Conservation (phyloP, 805 yeast species). For the Ogataea nonfermentans region DNA sequence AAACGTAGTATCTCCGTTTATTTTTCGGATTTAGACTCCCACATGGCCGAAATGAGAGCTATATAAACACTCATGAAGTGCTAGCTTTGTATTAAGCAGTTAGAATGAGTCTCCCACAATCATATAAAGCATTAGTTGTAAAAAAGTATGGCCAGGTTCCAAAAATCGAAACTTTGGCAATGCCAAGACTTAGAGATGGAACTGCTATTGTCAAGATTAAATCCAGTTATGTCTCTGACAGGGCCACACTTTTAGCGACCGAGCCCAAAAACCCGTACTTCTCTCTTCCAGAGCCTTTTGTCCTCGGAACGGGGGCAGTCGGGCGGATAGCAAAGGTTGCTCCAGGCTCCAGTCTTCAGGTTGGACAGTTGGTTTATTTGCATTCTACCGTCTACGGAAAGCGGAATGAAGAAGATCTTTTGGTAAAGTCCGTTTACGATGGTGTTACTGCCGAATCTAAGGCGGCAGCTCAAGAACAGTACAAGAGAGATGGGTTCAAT, state of each 20-base stretch:
- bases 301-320: slow-evolving; percentile 7
- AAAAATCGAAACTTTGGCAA: slow-evolving; percentile 7
- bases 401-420: neutral
- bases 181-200: slow-evolving; percentile 4
- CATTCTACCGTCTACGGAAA: slow-evolving; percentile 1
- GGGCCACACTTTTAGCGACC: neutral
- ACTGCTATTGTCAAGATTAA: slow-evolving; percentile 6
- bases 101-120: slow-evolving; percentile 19
- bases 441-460: slow-evolving; percentile 2
- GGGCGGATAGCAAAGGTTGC: slow-evolving; percentile 15
- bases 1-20: too few relatives aligned
- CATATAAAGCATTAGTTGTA: slow-evolving; percentile 30
- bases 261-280: slow-evolving; percentile 9
- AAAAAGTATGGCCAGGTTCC: slow-evolving; percentile 33
- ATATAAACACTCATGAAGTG: too few relatives aligned
- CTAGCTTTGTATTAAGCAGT: too few relatives aligned
- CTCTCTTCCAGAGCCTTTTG: slow-evolving; percentile 7
- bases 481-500: slow-evolving; percentile 4
- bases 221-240: neutral
- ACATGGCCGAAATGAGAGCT: too few relatives aligned
- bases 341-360: slow-evolving; percentile 21
- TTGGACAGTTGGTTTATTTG: slow-evolving; percentile 8
- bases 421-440: slow-evolving; percentile 5
- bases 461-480: slow-evolving; percentile 1
- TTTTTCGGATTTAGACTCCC: too few relatives aligned